Evolutionary conservation across 192 early-diverging fungal species (phyloP).

Genomic region (Glomus cerebriforme): DNA sequence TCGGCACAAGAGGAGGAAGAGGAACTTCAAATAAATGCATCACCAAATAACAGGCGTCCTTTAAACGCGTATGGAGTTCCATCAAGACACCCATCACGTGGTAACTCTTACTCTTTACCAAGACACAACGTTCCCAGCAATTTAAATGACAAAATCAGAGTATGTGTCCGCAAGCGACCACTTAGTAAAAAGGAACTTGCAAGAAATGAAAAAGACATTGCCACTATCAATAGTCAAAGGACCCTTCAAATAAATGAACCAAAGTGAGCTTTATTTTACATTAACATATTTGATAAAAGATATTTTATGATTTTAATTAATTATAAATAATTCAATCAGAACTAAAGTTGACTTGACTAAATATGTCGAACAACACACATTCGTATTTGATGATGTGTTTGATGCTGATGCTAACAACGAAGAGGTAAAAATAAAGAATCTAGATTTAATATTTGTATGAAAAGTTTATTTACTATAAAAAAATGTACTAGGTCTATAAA

Average conservation of each 20-base stretch:
- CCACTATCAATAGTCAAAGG: slow-evolving; percentile 62
- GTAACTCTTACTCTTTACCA: slow-evolving; percentile 36
- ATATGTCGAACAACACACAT: slow-evolving; percentile 93
- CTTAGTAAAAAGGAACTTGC: slow-evolving; percentile 86
- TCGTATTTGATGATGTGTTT: slow-evolving; percentile 97
- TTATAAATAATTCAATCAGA: slow-evolving; percentile 42
- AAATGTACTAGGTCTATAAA: slow-evolving; percentile 63
- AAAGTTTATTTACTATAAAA: not conserved
- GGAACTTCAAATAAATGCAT: slow-evolving; percentile 39
- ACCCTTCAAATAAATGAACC: slow-evolving; percentile 89
- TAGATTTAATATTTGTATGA: not conserved
- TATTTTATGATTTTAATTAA: not conserved
- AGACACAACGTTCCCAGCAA: slow-evolving; percentile 43
- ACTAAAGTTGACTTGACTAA: slow-evolving; percentile 94
- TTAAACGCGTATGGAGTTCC: slow-evolving; percentile 82
- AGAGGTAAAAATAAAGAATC: slow-evolving; percentile 51
- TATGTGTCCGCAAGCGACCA: slow-evolving; percentile 96
- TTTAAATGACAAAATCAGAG: slow-evolving; percentile 86
- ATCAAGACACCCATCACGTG: slow-evolving; percentile 29
- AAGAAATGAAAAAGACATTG: slow-evolving; percentile 84
- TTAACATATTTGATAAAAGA: not conserved
- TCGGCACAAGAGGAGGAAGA: slow-evolving; percentile 40
- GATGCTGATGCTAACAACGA: slow-evolving; percentile 78
- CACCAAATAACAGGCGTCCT: slow-evolving; percentile 39
- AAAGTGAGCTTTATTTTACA: slow-evolving; percentile 60